Evolutionary conservation across 768 basidiomycete species (phyloP).

Genomic region (Lentinula sp.): DNA sequence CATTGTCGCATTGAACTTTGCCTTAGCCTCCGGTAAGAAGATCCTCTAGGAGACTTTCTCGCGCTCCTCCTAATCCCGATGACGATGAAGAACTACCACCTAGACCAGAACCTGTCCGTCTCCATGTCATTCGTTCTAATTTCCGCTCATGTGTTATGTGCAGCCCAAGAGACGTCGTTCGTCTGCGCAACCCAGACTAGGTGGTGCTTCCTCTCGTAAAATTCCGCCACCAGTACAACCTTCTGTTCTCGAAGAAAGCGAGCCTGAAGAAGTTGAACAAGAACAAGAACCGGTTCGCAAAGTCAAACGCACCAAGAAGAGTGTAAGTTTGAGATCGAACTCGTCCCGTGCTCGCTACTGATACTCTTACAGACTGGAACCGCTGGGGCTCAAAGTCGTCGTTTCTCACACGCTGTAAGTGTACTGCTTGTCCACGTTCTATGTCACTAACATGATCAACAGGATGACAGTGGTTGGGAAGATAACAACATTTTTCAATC

Average conservation of each 20-base stretch:
- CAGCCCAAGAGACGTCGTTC: slow-evolving; percentile 74
- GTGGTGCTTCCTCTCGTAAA: slow-evolving; percentile 32
- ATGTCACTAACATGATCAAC: slow-evolving; percentile 2
- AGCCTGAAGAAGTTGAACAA: slow-evolving; percentile 49
- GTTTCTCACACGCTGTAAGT: slow-evolving; percentile 43
- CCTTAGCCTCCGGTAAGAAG: slow-evolving; percentile 30
- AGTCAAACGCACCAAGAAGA: slow-evolving; percentile 54
- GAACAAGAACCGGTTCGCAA: slow-evolving; percentile 55
- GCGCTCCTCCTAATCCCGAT: slow-evolving; percentile 41
- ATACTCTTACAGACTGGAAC: slow-evolving; percentile 33
- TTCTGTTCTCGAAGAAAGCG: slow-evolving; percentile 64
- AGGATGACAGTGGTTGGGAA: slow-evolving; percentile 82
- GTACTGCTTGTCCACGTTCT: slow-evolving; percentile 4
- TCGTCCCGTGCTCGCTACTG: not conserved
- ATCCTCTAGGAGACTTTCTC: slow-evolving; percentile 62
- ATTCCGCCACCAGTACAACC: slow-evolving; percentile 33
- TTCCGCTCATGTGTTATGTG: slow-evolving; percentile 9
- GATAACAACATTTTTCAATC: slow-evolving; percentile 90
- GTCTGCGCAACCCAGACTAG: slow-evolving; percentile 68
- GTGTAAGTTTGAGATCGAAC: slow-evolving; percentile 26
- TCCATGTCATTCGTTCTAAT: slow-evolving; percentile 1
- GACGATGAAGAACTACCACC: slow-evolving; percentile 32
- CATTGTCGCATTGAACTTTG: not conserved
- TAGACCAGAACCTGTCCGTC: slow-evolving; percentile 52
- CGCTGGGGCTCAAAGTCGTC: slow-evolving; percentile 46